Base-by-base conservation (phyloP, 1,284 basidiomycete genomes). In the Blastosporella zonata region DNA sequence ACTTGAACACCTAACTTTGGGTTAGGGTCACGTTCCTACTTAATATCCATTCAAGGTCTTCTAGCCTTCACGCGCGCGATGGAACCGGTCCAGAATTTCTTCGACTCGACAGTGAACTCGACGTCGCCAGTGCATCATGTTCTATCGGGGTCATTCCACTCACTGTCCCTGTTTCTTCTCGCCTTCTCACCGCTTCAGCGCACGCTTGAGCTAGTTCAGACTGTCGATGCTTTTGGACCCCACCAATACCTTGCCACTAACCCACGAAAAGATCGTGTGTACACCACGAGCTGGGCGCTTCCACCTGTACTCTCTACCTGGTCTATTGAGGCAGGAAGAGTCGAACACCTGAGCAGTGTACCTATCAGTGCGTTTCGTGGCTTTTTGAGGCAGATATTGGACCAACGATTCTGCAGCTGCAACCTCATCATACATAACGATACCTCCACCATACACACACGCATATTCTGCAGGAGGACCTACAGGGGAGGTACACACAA, bases 391-490 rank as follows among this genome's bases (percentile, higher is more conserved):
- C 36, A 18, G 17, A 10, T 36, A 8, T 31, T 15, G 23, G 20
- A 35, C 7, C 12, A 18, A 29, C 7, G 28, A n/a, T 31, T 29
- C 36, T 29, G 1, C 37, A 75, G 74, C 74, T 21, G 74, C 76
- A 8, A 74, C 71, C 0, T 78, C 76, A 3, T 77, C 75, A 1
- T 78, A 77, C 51, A 70, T 77, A 23, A 64, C 65, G 9, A 54
- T 77, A 3, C 74, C 75, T 1, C 66, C 69, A 2, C 75, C 74
- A 1, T 73, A 65, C 56, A 71, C 67, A 7, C 68, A 73, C 51
- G 56, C 68, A 3, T 78, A 77, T 59, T 75, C 75, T 18, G 64
- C 66, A 1, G 74, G 75, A 1, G 75, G 75, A 1, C 75, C 74
- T 0, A 71, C 72, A 1, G 75, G 74, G 5, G 75, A 78, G 53